Evolutionary conservation across 2,329 filamentous ascomycete species (phyloP).

Genomic region (Aaosphaeria arxii): DNA sequence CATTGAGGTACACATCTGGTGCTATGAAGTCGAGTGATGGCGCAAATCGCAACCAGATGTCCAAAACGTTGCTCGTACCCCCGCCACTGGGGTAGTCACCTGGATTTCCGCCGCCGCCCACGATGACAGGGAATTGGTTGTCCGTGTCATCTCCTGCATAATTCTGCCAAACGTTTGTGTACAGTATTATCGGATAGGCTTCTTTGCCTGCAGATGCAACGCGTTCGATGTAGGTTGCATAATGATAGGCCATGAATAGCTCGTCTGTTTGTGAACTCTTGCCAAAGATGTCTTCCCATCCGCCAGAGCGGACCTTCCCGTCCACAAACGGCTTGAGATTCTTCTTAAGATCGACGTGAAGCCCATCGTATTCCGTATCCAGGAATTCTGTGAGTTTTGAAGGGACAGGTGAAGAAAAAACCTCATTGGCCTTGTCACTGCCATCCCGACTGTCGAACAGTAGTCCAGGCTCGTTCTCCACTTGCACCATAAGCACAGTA

Average conservation of each 20-base stretch:
- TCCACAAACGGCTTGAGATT: not conserved
- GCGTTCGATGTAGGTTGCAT: constrained; percentile 36
- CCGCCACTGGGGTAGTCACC: constrained; percentile 48
- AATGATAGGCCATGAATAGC: constrained; percentile 47
- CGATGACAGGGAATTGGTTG: constrained; percentile 24
- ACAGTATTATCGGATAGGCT: constrained; percentile 39
- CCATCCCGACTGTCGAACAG: constrained; percentile 53
- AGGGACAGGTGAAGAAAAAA: constrained; percentile 24
- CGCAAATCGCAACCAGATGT: constrained; percentile 44
- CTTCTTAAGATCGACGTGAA: not conserved
- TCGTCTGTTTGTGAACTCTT: constrained; percentile 35
- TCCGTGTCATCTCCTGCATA: constrained; percentile 32
- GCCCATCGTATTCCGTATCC: not conserved
- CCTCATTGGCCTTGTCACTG: constrained; percentile 37
- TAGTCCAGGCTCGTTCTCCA: constrained; percentile 53
- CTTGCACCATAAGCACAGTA: constrained; percentile 55
- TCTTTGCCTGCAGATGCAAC: constrained; percentile 38
- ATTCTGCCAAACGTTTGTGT: constrained; percentile 45
- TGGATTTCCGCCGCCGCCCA: constrained; percentile 37
- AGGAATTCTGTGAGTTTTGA: not conserved
- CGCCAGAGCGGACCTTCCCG: not conserved
- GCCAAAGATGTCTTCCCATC: constrained; percentile 39
- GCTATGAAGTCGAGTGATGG: constrained; percentile 37
- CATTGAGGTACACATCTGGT: constrained; percentile 47
- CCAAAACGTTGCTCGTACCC: constrained; percentile 37